A percentile compares a stretch with the other conserved stretches of the same genome.
Conservation (phyloP, 192 early-diverging fungal species). For the Coemansia sp. region DNA sequence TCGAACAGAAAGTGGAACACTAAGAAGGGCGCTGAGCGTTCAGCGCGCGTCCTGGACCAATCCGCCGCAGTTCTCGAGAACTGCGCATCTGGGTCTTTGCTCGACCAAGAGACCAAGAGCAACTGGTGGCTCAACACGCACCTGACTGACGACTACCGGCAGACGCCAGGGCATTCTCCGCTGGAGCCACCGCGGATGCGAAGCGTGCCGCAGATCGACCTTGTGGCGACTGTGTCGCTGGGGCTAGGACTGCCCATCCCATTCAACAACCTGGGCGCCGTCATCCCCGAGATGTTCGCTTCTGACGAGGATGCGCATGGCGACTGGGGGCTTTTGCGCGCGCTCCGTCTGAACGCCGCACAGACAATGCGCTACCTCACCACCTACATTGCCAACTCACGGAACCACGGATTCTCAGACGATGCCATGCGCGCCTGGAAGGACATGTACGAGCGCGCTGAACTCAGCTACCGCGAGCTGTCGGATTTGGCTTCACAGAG, state of each 20-base stretch:
- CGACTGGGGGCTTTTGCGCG: constrained; percentile 54
- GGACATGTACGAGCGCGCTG: constrained; percentile 29
- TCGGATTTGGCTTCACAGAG: constrained; percentile 2
- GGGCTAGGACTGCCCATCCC: constrained; percentile 86
- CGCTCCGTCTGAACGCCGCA: constrained; percentile 62
- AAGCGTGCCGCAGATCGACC: constrained; percentile 86
- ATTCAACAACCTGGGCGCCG: constrained; percentile 85
- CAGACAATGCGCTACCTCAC: constrained; percentile 57
- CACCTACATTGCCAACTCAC: constrained; percentile 32
- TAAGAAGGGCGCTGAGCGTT: constrained; percentile 44
- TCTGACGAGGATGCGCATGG: constrained; percentile 7
- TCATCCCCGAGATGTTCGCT: constrained; percentile 85
- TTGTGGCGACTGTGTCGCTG: constrained; percentile 81
- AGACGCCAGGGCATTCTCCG: not conserved
- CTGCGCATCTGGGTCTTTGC: constrained; percentile 27
- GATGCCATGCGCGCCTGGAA: constrained; percentile 33
- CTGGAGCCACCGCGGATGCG: constrained; percentile 45
- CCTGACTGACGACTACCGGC: constrained; percentile 33
- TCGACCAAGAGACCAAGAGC: constrained; percentile 53
- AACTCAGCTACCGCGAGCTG: constrained; percentile 37
- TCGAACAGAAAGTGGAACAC: constrained; percentile 51
- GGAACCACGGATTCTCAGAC: constrained; percentile 46
- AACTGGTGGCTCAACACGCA: constrained; percentile 43
- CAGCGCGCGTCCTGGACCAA: constrained; percentile 19
- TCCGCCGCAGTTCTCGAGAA: constrained; percentile 11